Percentiles rank a stretch among this genome's conserved stretches.
These are phyloP conservation scores for Proliferodiscus dingleyae DNA, from an alignment of 2,329 filamentous ascomycete species.

Conservation along the genomic window DNA sequence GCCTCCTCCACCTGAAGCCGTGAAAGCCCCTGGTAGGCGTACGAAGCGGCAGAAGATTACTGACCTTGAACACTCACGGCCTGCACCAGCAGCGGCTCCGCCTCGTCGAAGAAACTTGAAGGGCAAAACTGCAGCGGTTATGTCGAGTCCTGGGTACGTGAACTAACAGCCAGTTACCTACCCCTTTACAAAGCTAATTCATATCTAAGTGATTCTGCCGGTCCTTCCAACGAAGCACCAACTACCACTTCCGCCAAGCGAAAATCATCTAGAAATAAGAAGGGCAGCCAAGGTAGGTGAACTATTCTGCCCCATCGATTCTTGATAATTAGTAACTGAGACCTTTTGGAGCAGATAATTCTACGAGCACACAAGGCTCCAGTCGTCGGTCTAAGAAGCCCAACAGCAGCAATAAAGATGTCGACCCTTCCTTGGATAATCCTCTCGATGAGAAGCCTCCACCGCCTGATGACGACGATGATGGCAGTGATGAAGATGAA, in stretches of 20 bases:
- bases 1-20: constrained; percentile 33
- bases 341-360: constrained; percentile 31
- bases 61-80: constrained; percentile 38
- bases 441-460: constrained; percentile 21
- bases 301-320: neutral
- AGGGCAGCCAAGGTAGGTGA: constrained; percentile 47
- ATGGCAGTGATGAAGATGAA: constrained; percentile 57
- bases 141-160: constrained; percentile 69
- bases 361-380: constrained; percentile 24
- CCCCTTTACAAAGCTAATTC: constrained; percentile 23
- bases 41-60: constrained; percentile 68
- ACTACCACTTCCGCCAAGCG: constrained; percentile 63
- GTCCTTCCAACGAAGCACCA: constrained; percentile 54
- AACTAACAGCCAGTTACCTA: constrained; percentile 2
- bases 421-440: constrained; percentile 63
- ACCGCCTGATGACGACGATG: constrained; percentile 35
- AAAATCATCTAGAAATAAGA: constrained; percentile 70
- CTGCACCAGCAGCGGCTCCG: constrained; percentile 35
- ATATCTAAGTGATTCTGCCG: constrained; percentile 53
- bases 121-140: constrained; percentile 57
- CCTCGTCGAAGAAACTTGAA: constrained; percentile 48
- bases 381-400: constrained; percentile 46
- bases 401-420: constrained; percentile 53
- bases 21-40: constrained; percentile 48
- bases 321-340: constrained; percentile 12